Percentiles rank a stretch among this genome's conserved stretches.
phyloP scores from a whole-genome alignment of 208 protist genomes.

The Phytomonas francai region DNA sequence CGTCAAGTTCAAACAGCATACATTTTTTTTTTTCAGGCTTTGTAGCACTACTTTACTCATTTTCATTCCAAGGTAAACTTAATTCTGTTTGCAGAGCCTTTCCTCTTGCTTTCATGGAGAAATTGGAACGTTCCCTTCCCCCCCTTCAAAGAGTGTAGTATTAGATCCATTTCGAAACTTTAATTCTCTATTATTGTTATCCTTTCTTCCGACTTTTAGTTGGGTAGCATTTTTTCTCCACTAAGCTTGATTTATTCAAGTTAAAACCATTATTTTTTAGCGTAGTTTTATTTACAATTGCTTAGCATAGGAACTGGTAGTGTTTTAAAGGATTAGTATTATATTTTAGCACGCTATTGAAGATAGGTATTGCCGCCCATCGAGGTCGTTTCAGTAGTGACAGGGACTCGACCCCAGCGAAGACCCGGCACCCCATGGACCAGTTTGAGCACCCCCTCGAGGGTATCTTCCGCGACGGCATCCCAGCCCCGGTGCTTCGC shows the following conservation, averaged over 20 bases:
- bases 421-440: slow-evolving; percentile 38
- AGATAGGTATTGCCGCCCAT: neutral
- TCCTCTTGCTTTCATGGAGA: neutral
- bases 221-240: neutral
- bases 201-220: neutral
- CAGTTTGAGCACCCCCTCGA: slow-evolving; percentile 80
- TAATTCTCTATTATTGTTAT: neutral
- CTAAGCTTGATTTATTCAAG: neutral
- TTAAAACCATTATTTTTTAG: neutral
- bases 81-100: neutral
- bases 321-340: slow-evolving; percentile 1
- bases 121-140: neutral
- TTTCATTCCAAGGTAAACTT: neutral
- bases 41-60: neutral
- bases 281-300: neutral
- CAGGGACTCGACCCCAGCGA: neutral
- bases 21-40: too few relatives aligned
- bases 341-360: neutral
- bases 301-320: neutral
- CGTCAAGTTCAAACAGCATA: neutral
- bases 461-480: slow-evolving; percentile 89
- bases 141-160: neutral
- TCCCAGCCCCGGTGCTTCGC: slow-evolving; percentile 81
- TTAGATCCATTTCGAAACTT: neutral
- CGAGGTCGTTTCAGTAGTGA: neutral